Evolutionary conservation across 2,329 filamentous ascomycete species (phyloP), one percentile per base, ranked within the genome.

Genomic region (Fusarium nurragi): DNA sequence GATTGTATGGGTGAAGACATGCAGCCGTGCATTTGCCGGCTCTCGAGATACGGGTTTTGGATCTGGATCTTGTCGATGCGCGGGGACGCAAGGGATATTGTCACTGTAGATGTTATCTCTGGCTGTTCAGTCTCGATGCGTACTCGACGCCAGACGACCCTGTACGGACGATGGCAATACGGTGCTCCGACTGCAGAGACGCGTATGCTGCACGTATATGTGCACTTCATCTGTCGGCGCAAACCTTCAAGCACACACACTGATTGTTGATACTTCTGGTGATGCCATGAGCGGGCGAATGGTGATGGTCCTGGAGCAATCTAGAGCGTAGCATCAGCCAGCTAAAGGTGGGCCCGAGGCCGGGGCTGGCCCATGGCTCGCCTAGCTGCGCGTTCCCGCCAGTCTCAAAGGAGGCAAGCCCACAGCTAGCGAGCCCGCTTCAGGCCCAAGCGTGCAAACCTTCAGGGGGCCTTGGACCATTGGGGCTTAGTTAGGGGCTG

Each of bases 401-500:
- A 69, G 40, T 41, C 68, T 41, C 57, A 64, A 51, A 71, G 54
- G 46, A 67, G 67, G 52, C 64, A 70, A 70, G 64, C 28, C 53
- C 36, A 23, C 34, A 12, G 34, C 28, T 71, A 71, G 68, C 60
- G 53, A 66, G 64, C 66, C 68, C 68, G 68, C 54, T 66, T 69
- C 41, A 13, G 61, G 64, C 59, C 65, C 65, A 69, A 70, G 68
- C 67, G 65, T 60, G 43, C 53, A 46, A 47, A 39, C 36, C 57
- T 65, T 32, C 48, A 55, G 40, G 61, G 32, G 23, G 14, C 16
- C 61, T 56, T 65, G 41, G 36, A 14, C 49, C 30, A 39, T 41
- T 49, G 44, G 23, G 54, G 55, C 32, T 65, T 48, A 64, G 58
- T 59, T 57, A 51, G 46, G 54, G 63, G 49, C 46, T 50, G n/a